These are phyloP conservation scores for Lactarius quietus DNA, from an alignment of 768 basidiomycete species.

Conservation along the genomic window DNA sequence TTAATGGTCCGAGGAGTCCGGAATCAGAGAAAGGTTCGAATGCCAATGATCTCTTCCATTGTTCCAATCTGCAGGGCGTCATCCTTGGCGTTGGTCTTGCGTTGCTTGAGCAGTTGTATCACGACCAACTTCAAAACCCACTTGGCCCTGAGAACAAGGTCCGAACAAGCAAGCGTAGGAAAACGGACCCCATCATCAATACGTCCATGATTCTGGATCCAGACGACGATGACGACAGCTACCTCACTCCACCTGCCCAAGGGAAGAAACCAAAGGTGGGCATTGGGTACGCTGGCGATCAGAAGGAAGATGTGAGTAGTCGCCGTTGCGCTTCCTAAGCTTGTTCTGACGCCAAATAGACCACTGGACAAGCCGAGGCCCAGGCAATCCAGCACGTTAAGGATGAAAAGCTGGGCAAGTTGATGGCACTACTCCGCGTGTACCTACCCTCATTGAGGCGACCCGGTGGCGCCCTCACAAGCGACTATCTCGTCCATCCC, in stretches of 20 bases:
- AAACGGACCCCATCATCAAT: conserved; percentile 38
- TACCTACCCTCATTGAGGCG: conserved; percentile 83
- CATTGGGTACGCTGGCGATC: conserved; percentile 82
- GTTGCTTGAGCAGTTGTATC: conserved; percentile 75
- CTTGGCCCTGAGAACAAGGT: conserved; percentile 28
- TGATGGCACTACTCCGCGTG: conserved; percentile 69
- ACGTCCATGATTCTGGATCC: conserved; percentile 36
- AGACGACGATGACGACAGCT: conserved; percentile 52
- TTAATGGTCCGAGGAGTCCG: conserved; percentile 29
- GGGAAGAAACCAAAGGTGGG: conserved; percentile 76
- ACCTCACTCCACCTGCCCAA: conserved; percentile 39
- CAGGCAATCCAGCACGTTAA: conserved; percentile 64
- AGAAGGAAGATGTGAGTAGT: conserved; percentile 75
- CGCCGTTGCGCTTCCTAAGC: conserved; percentile 4
- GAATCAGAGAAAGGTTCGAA: conserved; percentile 35
- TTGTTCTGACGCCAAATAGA: conserved; percentile 41
- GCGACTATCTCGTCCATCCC: conserved; percentile 91
- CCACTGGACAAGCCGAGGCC: conserved; percentile 76
- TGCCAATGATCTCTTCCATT: conserved; percentile 76
- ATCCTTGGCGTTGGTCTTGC: conserved; percentile 87
- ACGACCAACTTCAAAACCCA: conserved; percentile 46
- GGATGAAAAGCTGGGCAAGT: conserved; percentile 66
- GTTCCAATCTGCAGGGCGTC: conserved; percentile 83
- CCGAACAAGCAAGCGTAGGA: conserved; percentile 37
- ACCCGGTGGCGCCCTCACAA: conserved; percentile 68